These are phyloP conservation scores for Candida takata DNA, from an alignment of 805 yeast genomes.

Conservation along the genomic window DNA sequence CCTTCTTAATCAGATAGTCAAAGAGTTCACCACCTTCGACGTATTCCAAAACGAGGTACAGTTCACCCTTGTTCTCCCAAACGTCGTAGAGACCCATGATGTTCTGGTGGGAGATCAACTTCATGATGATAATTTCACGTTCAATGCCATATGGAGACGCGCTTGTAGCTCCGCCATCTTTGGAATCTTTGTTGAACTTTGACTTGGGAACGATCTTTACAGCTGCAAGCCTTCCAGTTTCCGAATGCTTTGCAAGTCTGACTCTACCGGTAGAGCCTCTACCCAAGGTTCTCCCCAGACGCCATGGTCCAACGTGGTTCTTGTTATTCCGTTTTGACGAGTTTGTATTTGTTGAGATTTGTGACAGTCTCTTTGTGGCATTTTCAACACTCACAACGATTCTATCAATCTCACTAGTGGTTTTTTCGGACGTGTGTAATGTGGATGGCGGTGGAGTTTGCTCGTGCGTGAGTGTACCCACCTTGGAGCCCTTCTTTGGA, in stretches of 20 bases:
- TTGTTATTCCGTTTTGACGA: slow-evolving; percentile 25
- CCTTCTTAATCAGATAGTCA: slow-evolving; percentile 83
- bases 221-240: slow-evolving; percentile 87
- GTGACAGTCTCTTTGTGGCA: slow-evolving; percentile 24
- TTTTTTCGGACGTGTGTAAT: slow-evolving; percentile 1
- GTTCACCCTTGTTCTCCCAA: slow-evolving; percentile 79
- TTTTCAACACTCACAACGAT: slow-evolving; percentile 26
- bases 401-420: slow-evolving; percentile 20
- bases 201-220: slow-evolving; percentile 93
- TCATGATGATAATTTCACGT: slow-evolving; percentile 81
- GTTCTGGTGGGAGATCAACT: slow-evolving; percentile 68
- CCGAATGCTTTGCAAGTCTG: slow-evolving; percentile 78
- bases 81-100: slow-evolving; percentile 76
- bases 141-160: slow-evolving; percentile 74
- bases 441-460: neutral
- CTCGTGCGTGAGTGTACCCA: neutral
- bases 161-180: slow-evolving; percentile 42
- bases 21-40: slow-evolving; percentile 97
- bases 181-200: slow-evolving; percentile 39
- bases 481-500: neutral
- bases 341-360: slow-evolving; percentile 24
- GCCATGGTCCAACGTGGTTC: slow-evolving; percentile 82
- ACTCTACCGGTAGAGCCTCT: slow-evolving; percentile 97
- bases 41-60: slow-evolving; percentile 86
- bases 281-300: slow-evolving; percentile 88